Evolutionary conservation across 1,284 basidiomycete genomes (phyloP), one percentile per base, ranked within the genome.

Genomic region (Agroathelia rolfsii): DNA sequence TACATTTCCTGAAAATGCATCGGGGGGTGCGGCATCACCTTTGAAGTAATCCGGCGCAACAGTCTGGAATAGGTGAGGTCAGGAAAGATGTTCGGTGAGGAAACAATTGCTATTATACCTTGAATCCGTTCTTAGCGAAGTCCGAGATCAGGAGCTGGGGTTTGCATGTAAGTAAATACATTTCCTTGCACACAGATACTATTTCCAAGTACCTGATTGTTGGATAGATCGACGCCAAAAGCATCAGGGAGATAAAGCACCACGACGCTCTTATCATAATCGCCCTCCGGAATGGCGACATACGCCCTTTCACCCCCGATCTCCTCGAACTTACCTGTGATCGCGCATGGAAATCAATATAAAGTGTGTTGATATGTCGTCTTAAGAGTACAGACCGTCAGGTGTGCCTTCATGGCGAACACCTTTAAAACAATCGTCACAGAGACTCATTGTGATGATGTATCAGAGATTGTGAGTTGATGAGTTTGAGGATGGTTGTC

Each of bases 71-170:
- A n/a, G n/a, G n/a, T n/a, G n/a, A n/a, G n/a, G n/a, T n/a, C n/a
- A n/a, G n/a, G n/a, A n/a, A n/a, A n/a, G n/a, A n/a, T n/a, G n/a
- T n/a, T n/a, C n/a, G n/a, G n/a, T n/a, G n/a, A n/a, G n/a, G n/a
- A n/a, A 18, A 10, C 8, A 30, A 19, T 3, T 5, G 5, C 3
- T 27, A 3, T n/a, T n/a, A 12, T 8, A 59, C 56, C 39, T 62
- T 57, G 49, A 59, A 64, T 21, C 66, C 67, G 41, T 64, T 60
- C 26, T 53, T 55, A 12, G 69, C 69, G 47, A 60, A 71, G 43
- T 62, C 62, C 44, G 71, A 68, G 17, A 60, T 64, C 30, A 58
- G 46, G 14, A 57, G 48, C 53, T 56, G 19, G 18, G 6, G 14
- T n/a, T n/a, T n/a, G 35, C 12, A 19, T 15, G 14, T 24, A 12